phyloP scores from a whole-genome alignment of 2,329 filamentous ascomycete species.

The Pochonia chlamydosporia region DNA sequence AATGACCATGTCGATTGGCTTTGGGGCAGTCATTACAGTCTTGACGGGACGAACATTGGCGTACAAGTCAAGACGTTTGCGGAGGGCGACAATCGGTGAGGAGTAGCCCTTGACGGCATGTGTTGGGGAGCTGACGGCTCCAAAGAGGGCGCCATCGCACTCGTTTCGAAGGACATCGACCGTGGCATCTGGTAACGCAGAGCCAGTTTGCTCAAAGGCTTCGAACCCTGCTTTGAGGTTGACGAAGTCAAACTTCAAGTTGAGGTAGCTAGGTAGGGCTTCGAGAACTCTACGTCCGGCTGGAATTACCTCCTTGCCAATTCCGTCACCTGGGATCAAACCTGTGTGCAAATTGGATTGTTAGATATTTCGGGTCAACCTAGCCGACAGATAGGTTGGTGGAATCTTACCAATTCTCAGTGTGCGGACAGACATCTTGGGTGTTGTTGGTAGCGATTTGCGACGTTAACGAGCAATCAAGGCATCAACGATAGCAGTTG shows the following conservation, averaged over 20 bases:
- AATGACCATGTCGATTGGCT: constrained; percentile 91
- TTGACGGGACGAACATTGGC: constrained; percentile 97
- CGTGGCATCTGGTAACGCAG: constrained; percentile 83
- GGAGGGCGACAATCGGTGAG: constrained; percentile 90
- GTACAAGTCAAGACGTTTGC: constrained; percentile 91
- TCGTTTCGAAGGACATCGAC: constrained; percentile 83
- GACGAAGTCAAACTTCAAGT: constrained; percentile 89
- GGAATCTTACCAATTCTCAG: constrained; percentile 32
- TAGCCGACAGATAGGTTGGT: neutral
- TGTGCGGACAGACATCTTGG: constrained; percentile 35
- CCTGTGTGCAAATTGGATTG: constrained; percentile 53
- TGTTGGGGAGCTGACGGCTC: constrained; percentile 88
- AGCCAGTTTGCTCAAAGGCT: constrained; percentile 84
- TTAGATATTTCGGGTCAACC: neutral
- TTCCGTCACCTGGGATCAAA: constrained; percentile 96
- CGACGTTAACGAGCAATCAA: neutral
- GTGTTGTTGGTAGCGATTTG: constrained; percentile 9
- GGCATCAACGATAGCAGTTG: no score
- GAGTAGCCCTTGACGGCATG: constrained; percentile 92
- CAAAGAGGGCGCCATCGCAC: constrained; percentile 94
- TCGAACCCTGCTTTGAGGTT: constrained; percentile 91
- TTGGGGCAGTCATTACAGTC: constrained; percentile 58
- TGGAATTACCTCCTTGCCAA: constrained; percentile 97
- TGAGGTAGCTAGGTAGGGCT: constrained; percentile 83
- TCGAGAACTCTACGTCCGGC: constrained; percentile 88